Base-by-base conservation (phyloP, 2,329 filamentous ascomycete genomes). In the Cladosporium sp. region DNA sequence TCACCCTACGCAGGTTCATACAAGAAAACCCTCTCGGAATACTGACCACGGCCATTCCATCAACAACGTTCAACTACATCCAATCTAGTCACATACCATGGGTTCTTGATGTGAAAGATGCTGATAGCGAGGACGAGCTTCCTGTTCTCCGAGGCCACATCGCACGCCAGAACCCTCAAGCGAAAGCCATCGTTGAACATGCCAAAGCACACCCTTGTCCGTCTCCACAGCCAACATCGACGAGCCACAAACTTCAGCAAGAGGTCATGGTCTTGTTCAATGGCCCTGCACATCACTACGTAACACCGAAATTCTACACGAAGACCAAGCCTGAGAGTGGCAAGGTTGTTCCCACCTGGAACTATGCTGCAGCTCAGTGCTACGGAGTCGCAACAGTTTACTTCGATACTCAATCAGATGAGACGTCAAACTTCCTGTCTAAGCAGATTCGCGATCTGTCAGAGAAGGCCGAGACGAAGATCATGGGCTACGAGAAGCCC, bases 331-430 rank as follows among this genome's bases (percentile, higher is more conserved):
- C 84, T 0, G 67, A 65, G 0, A 84, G 80, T 0, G 85, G 79
- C 10, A 89, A 89, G 63, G 85, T 88, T 0, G 86, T 87, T 4
- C 85, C 85, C 0, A 89, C 86, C 0, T 89, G 86, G 86, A 85
- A 89, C 69, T 89, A 89, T 64, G 76, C 83, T 0, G 84, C 85
- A 0, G 85, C 79, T 0, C 83, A 89, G 69, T 83, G 76, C 0
- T 88, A 88, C 62, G 86, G 86, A 1, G 77, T 70, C 1, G 80
- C 81, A 1, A 80, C 60, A 0, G 70, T 88, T 3, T 82, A 78
- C 61, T 79, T 73, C 57, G 80, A 87, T 57, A 65, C 78, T 5
- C 75, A 75, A 45, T 67, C 76, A 0, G 64, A 71, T 0, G 75
- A 78, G 20, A 81, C 82, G 0, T 65, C 67, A 0, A 59, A 61